phyloP scores from a whole-genome alignment of 23 red algal genomes.

The Gracilaria gracilis region DNA sequence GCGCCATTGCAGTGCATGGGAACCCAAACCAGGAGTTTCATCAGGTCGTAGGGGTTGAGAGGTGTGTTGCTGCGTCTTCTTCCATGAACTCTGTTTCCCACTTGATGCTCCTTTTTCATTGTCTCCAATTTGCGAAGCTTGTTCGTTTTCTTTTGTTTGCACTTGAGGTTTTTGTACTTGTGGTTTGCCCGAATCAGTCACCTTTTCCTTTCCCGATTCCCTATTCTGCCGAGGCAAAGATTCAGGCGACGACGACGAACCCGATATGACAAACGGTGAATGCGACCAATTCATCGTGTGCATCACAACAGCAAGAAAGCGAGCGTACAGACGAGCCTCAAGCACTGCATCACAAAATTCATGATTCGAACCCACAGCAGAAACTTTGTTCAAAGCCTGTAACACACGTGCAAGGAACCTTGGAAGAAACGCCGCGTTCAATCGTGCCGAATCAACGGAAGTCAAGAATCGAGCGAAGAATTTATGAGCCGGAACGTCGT shows the following conservation, averaged over 20 bases:
- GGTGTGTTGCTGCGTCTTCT: background rate
- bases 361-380: slow-evolving; percentile 25
- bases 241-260: background rate
- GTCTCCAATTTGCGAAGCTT: background rate
- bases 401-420: slow-evolving; percentile 27
- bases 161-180: background rate
- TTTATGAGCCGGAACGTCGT: slow-evolving; percentile 18
- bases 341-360: slow-evolving; percentile 55
- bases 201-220: background rate
- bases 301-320: slow-evolving; percentile 42
- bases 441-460: slow-evolving; percentile 44
- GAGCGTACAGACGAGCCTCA: slow-evolving; percentile 50
- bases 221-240: background rate
- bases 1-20: slow-evolving; percentile 31
- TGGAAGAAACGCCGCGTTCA: slow-evolving; percentile 32
- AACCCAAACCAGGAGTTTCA: slow-evolving; percentile 20
- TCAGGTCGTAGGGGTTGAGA: background rate
- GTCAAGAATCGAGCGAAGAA: slow-evolving; percentile 61
- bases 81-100: background rate
- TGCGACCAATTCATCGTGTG: slow-evolving; percentile 59
- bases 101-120: background rate
- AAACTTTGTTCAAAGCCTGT: slow-evolving; percentile 8
- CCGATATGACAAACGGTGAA: slow-evolving; percentile 43
- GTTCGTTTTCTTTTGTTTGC: background rate
- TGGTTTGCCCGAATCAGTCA: background rate